Percentiles rank a stretch among this genome's conserved stretches.
Conservation (phyloP, 306 rosid species). For the Quercus suber region DNA sequence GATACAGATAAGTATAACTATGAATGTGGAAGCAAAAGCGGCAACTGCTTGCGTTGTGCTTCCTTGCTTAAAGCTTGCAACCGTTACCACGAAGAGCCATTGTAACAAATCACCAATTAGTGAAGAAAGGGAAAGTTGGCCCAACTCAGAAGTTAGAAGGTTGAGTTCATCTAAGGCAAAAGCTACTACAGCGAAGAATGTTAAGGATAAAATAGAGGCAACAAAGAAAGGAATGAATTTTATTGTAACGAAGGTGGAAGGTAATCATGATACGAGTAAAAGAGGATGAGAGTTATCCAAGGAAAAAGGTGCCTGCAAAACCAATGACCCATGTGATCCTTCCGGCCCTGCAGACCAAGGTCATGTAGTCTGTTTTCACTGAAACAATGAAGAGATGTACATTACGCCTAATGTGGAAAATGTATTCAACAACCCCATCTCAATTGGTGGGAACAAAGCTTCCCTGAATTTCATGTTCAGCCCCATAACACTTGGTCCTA, state of each 20-base stretch:
- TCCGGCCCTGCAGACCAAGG: neutral
- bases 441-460: neutral
- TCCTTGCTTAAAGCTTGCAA: neutral
- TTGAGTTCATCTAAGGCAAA: constrained; percentile 26
- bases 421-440: neutral
- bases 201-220: constrained; percentile 4
- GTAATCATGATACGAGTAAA: no score
- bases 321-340: constrained; percentile 27
- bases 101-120: no score
- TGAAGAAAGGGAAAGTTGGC: constrained; percentile 33
- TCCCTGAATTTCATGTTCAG: neutral
- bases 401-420: constrained; percentile 2
- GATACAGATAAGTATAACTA: neutral
- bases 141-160: constrained; percentile 30
- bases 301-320: neutral
- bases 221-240: neutral
- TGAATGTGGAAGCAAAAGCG: neutral
- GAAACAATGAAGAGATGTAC: constrained; percentile 22
- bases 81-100: neutral
- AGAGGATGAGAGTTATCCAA: neutral
- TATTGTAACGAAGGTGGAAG: neutral
- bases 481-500: constrained; percentile 43
- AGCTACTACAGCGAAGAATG: constrained; percentile 23
- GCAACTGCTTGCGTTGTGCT: neutral
- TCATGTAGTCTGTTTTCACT: constrained; percentile 18